Evolutionary conservation across 805 yeast species (phyloP), one percentile per base, ranked within the genome.

Genomic region (Naumovozyma castellii): DNA sequence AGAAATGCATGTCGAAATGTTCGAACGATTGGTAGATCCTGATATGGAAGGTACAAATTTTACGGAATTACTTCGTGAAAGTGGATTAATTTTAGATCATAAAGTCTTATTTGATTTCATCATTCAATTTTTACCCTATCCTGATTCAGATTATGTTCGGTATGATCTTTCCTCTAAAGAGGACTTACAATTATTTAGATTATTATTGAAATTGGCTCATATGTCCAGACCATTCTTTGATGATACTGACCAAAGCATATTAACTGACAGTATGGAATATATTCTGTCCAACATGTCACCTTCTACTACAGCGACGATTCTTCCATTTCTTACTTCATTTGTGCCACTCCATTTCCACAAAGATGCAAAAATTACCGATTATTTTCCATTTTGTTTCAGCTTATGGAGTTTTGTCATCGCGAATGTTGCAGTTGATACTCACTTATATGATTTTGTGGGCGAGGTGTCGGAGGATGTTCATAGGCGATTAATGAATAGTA

Each of bases 331-430:
- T 53, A 63, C 72, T 0, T 67, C 75, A 2, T 49, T 76, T 35
- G 58, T 80, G 14, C 92, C 92, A 2, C 50, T 54, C 4, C 54
- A 51, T 18, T 57, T 62, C 40, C 48, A 46, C 10, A 47, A 59
- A 1, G 53, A 56, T 4, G 43, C 57, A 6, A 75, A 70, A 43
- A 70, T 75, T 3, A 65, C 75, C 20, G 72, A 76, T 45, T 77
- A 79, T 47, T 55, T 84, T 20, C 78, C 88, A 0, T 62, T 84
- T 2, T 54, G 85, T 5, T 84, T 84, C 48, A 77, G 83, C 44
- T 61, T 84, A 34, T 86, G 95, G 95, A 55, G 73, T 2, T 67
- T 77, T 43, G 60, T 76, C 32, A 61, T 71, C 48, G 61, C 68
- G 43, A 57, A 68, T 47, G 54, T 69, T 31, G 67, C 74, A 14